Percentiles rank a stretch among this genome's conserved stretches.
phyloP scores from a whole-genome alignment of 2,329 filamentous ascomycete genomes.

The Microdochium nivale region DNA sequence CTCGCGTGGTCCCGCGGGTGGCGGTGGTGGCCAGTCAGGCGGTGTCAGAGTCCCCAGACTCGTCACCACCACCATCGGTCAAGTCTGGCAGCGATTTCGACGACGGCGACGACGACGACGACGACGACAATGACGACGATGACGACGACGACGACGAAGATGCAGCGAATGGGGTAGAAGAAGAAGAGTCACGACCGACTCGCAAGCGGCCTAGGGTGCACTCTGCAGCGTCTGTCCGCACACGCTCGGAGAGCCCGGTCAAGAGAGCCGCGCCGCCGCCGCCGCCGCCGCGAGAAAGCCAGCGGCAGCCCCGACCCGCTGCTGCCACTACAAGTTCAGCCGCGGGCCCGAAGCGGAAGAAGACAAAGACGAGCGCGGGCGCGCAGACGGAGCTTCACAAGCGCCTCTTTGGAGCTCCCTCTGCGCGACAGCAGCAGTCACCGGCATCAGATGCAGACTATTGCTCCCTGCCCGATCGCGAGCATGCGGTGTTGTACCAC shows the following conservation, averaged over 20 bases:
- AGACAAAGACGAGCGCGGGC: conserved; percentile 3
- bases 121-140: too few relatives aligned
- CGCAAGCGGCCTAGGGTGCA: not conserved
- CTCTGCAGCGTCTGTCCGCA: not conserved
- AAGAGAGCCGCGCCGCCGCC: not conserved
- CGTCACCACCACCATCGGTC: not conserved
- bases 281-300: too few relatives aligned
- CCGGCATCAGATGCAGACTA: not conserved
- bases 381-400: conserved; percentile 8
- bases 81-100: not conserved
- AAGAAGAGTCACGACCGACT: not conserved
- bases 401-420: conserved; percentile 11
- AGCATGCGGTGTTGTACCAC: conserved; percentile 37
- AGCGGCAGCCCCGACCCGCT: too few relatives aligned
- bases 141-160: too few relatives aligned
- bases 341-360: not conserved
- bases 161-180: too few relatives aligned
- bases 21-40: not conserved
- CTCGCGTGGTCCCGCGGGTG: not conserved
- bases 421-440: not conserved
- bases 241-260: not conserved
- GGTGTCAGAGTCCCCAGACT: not conserved
- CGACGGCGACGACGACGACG: too few relatives aligned
- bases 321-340: too few relatives aligned
- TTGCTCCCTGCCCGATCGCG: conserved; percentile 16